Base-by-base conservation (phyloP, 495 filamentous ascomycete genomes). In the Penicillium lividum region DNA sequence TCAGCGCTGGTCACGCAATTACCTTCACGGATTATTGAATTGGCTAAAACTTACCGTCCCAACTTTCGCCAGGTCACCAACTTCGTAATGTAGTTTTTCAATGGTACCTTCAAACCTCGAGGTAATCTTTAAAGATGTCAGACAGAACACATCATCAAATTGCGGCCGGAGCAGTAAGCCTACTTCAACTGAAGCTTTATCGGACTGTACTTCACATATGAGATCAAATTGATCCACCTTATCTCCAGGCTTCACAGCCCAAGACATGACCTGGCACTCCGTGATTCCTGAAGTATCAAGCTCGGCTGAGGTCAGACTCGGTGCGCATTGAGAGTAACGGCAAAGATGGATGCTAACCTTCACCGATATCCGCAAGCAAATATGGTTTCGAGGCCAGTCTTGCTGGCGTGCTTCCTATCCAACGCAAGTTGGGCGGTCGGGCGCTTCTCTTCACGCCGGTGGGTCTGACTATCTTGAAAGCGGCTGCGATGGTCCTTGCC, bases 131-230 rank as follows among this genome's bases (percentile, higher is more conserved):
- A 1, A 31, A 11, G 34, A 1, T 7, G 34, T 38, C 34, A 38
- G 30, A 31, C 30, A 31, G 30, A 4, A 31, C 30, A 31, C 30
- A 31, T 31, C 30, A 4, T 6, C 6, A 31, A 6, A 8, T 31
- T 31, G 30, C 30, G 6, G 30, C 30, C 30, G 30, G 30, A 6
- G 30, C 30, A 31, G 0, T 31, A 31, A 31, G 15, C 27, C n/a
- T 51, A 52, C 49, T 27, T 52, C 49, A 52, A 52, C 49, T 25
- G 49, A 9, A 1, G 49, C 49, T 34, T 52, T 52, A n/a, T 52
- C 49, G 15, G 49, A 52, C 49, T 52, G 49, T 7, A 52, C 49
- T 27, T 52, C 49, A 38, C 49, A 52, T 22, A 52, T 52, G 6
- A 27, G 22, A 36, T 52, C 49, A 52, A 52, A 52, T 18, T 52